Evolutionary conservation across 345 rosid genomes (phyloP).

Genomic region (Bruguiera gymnorhiza): DNA sequence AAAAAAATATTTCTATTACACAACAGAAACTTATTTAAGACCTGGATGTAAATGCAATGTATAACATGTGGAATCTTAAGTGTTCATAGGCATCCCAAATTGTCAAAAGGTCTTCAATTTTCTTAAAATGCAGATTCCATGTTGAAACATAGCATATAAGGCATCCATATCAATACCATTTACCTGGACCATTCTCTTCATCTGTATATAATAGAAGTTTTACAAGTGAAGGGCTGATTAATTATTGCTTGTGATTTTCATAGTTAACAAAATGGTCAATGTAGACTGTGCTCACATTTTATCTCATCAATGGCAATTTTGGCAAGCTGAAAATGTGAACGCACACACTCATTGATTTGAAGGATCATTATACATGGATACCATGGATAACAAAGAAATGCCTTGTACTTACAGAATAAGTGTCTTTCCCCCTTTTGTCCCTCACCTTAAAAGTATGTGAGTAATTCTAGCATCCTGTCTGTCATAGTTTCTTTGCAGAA

Average conservation of each 20-base stretch:
- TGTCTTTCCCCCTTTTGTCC: neutral
- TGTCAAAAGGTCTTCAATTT: too few relatives aligned
- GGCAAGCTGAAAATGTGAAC: neutral
- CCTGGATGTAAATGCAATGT: too few relatives aligned
- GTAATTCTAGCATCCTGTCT: neutral
- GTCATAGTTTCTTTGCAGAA: neutral
- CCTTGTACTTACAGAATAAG: neutral
- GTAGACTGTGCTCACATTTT: neutral
- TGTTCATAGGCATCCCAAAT: too few relatives aligned
- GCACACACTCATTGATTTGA: neutral
- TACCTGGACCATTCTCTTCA: neutral
- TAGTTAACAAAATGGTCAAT: neutral
- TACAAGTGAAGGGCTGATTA: slow-evolving; percentile 6
- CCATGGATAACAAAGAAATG: neutral
- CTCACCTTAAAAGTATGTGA: neutral
- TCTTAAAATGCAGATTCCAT: too few relatives aligned
- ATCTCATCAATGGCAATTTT: too few relatives aligned
- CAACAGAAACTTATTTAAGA: too few relatives aligned
- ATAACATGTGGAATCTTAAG: too few relatives aligned
- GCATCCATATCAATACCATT: neutral
- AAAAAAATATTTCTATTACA: too few relatives aligned
- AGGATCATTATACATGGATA: neutral
- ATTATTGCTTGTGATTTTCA: neutral
- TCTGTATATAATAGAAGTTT: slow-evolving; percentile 9
- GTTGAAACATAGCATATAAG: neutral